Conservation (phyloP, 345 rosid species). For the Populus pruinosa region DNA sequence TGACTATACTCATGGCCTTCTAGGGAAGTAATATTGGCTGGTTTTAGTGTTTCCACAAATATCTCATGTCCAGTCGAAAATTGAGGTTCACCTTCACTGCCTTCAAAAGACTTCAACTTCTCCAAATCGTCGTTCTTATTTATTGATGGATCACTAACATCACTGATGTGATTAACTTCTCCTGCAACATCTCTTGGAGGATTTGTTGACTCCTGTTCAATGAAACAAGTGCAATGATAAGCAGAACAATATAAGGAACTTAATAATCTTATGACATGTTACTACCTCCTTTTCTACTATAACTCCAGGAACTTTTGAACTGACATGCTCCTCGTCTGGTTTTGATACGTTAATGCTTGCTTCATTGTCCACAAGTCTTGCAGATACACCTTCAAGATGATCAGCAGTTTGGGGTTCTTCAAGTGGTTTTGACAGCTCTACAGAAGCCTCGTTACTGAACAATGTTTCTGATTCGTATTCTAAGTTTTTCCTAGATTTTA, state of each 20-base stretch:
- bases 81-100: conserved; percentile 5
- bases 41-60: not conserved
- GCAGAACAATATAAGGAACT: not conserved
- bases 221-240: conserved; percentile 1
- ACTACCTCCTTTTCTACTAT: conserved; percentile 21
- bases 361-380: not conserved
- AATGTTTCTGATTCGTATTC: conserved; percentile 12
- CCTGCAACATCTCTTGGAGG: conserved; percentile 3
- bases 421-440: conserved; percentile 1
- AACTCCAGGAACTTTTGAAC: conserved; percentile 4
- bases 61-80: conserved; percentile 6
- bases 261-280: not conserved
- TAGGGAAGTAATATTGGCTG: not conserved
- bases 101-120: conserved; percentile 1
- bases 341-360: not conserved
- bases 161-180: conserved; percentile 2
- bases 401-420: not conserved
- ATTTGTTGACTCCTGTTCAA: conserved; percentile 24
- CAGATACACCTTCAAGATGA: conserved; percentile 8
- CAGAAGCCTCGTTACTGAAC: not conserved
- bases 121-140: not conserved
- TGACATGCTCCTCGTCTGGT: conserved; percentile 10
- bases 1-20: not conserved
- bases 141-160: not conserved
- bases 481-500: not conserved